Evolutionary conservation across 2,329 filamentous ascomycete species (phyloP).

Genomic region (Calycina herbarum): DNA sequence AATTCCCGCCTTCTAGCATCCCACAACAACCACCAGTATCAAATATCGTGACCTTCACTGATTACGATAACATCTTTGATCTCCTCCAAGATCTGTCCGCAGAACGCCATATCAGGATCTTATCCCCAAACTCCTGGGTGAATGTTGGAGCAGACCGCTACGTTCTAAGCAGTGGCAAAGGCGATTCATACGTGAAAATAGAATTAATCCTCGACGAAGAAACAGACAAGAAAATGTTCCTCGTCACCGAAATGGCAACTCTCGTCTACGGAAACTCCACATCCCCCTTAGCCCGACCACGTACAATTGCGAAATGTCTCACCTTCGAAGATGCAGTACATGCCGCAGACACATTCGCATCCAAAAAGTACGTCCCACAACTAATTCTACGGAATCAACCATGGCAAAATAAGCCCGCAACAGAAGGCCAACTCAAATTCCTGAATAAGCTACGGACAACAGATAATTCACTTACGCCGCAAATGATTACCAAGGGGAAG

Average conservation of each 20-base stretch:
- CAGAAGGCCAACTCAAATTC: constrained; percentile 64
- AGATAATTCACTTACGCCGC: constrained; percentile 52
- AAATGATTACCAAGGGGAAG: constrained; percentile 72
- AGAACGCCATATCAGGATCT: constrained; percentile 73
- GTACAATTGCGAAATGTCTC: constrained; percentile 62
- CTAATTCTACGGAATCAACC: constrained; percentile 65
- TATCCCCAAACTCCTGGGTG: constrained; percentile 83
- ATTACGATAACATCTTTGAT: constrained; percentile 91
- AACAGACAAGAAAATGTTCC: constrained; percentile 22
- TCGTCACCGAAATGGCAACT: constrained; percentile 41
- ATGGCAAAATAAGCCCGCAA: constrained; percentile 71
- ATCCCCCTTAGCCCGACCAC: constrained; percentile 67
- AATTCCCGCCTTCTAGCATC: background rate
- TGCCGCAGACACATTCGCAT: constrained; percentile 80
- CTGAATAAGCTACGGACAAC: constrained; percentile 64
- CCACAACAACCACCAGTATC: constrained; percentile 11
- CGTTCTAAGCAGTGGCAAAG: constrained; percentile 65
- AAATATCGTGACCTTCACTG: constrained; percentile 64
- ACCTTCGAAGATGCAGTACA: constrained; percentile 76
- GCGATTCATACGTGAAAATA: constrained; percentile 57
- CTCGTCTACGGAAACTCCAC: constrained; percentile 41
- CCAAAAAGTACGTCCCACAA: constrained; percentile 61
- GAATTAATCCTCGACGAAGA: constrained; percentile 37
- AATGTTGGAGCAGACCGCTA: constrained; percentile 69
- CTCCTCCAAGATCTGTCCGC: constrained; percentile 78